Base-by-base conservation (phyloP, 352 stramenopile species). In the Globisporangium splendens region DNA sequence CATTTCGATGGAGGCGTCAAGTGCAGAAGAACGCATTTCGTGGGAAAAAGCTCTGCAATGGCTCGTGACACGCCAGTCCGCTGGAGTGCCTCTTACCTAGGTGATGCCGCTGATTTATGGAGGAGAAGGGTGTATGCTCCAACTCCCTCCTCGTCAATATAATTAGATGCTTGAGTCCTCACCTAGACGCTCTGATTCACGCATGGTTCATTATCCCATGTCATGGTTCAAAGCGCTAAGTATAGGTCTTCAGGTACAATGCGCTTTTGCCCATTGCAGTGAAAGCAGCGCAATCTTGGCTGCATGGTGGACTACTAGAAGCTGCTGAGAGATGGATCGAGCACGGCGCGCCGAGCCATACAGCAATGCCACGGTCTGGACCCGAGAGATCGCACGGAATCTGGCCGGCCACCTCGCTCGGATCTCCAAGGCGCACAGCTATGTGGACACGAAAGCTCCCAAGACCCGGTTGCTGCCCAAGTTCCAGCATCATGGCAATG, bases 301-400 rank as follows among this genome's bases (percentile, higher is more conserved):
- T 35, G 18, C 20, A 8, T 21, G 31, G 33, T 22, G 17, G 13
- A n/a, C 11, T 20, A 31, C 3, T n/a, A 18, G 11, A n/a, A 22
- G 22, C 22, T 15, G 13, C 18, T 8, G 17, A 18, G 17, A 18
- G 48, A 93, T 93, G 81, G 83, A 93, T 46, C 69, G 83, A 33
- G 81, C 63, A 38, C 76, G 83, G 8, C 79, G 82, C 21, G 81
- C 83, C 10, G 81, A 93, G 63, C 81, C 81, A 22, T 91, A 89
- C 55, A 89, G 77, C 62, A 93, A 78, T 55, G 83, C 82, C 28
- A 86, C 81, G 17, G 77, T 88, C 46, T 93, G 81, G 83, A 89
- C 77, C 20, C 69, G 83, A 3, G 83, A 90, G 63, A 72, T 93
- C 14, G 75, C 81, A 12, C 75, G 68, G 20, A 90, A 93, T 42